Conservation (phyloP, 345 rosid genomes). For the Populus ilicifolia region DNA sequence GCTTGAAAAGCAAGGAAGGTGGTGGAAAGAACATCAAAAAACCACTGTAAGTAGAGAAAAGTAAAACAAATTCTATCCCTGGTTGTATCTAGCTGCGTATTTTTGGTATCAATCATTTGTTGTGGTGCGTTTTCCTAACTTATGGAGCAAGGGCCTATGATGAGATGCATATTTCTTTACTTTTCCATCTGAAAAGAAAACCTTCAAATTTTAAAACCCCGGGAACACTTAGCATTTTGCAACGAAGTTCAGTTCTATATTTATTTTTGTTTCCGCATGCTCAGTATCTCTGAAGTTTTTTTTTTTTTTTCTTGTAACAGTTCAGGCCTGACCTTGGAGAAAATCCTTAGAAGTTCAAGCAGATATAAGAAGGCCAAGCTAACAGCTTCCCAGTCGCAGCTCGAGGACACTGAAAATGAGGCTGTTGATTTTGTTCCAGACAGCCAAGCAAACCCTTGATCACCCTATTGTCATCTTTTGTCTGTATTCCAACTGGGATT, state of each 20-base stretch:
- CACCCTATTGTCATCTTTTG: not conserved
- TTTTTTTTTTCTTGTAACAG: slow-evolving; percentile 19
- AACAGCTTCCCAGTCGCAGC: slow-evolving; percentile 41
- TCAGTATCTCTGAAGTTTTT: not conserved
- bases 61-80: not conserved
- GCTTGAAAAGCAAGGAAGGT: slow-evolving; percentile 18
- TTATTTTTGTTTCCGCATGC: not conserved
- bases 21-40: slow-evolving; percentile 12
- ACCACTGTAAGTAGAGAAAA: slow-evolving; percentile 31
- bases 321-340: slow-evolving; percentile 31
- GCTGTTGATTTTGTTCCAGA: slow-evolving; percentile 51
- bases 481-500: not conserved
- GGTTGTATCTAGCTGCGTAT: not conserved
- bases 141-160: not conserved
- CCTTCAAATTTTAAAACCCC: no score
- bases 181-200: no score
- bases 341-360: slow-evolving; percentile 48
- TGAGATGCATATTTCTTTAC: no score
- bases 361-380: slow-evolving; percentile 52
- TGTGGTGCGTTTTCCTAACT: not conserved
- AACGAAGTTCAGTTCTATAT: not conserved
- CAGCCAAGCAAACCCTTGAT: slow-evolving; percentile 23
- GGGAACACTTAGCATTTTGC: no score
- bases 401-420: slow-evolving; percentile 37
- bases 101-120: not conserved